Percentiles rank a stretch among this genome's conserved stretches.
Conservation (phyloP, 2,329 filamentous ascomycete species). For the Penicillium sp. region DNA sequence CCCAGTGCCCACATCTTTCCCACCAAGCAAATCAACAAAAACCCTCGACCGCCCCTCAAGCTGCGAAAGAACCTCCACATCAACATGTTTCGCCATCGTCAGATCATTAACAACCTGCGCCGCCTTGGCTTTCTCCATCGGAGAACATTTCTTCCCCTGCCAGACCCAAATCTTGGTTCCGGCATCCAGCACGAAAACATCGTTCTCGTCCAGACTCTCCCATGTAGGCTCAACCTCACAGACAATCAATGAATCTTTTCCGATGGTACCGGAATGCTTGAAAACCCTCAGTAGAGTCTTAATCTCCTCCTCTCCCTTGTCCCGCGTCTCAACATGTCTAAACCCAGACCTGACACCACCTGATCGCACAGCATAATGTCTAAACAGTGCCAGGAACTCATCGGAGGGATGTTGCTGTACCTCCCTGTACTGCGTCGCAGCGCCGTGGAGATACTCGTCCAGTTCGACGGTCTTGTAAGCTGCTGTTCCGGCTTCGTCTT, state of each 20-base stretch:
- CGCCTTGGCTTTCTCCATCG: constrained; percentile 66
- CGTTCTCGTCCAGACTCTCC: constrained; percentile 60
- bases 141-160: constrained; percentile 63
- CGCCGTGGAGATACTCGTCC: constrained; percentile 62
- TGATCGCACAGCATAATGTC: constrained; percentile 55
- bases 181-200: constrained; percentile 63
- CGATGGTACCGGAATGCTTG: constrained; percentile 52
- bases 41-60: constrained; percentile 49
- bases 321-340: constrained; percentile 57
- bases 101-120: constrained; percentile 60
- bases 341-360: constrained; percentile 63
- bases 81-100: constrained; percentile 58
- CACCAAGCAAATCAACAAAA: constrained; percentile 56
- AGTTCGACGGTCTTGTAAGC: constrained; percentile 69
- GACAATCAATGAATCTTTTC: constrained; percentile 55
- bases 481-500: constrained; percentile 65
- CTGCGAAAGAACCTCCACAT: constrained; percentile 64
- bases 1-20: too few species aligned
- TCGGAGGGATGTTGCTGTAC: constrained; percentile 57
- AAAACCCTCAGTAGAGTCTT: constrained; percentile 60
- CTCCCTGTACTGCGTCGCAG: constrained; percentile 63
- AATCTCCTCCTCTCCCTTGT: constrained; percentile 45
- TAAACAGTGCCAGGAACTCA: constrained; percentile 60
- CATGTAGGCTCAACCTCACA: constrained; percentile 61
- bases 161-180: constrained; percentile 65